Conservation (phyloP, 768 basidiomycete species). For the Boletus subparvulus region DNA sequence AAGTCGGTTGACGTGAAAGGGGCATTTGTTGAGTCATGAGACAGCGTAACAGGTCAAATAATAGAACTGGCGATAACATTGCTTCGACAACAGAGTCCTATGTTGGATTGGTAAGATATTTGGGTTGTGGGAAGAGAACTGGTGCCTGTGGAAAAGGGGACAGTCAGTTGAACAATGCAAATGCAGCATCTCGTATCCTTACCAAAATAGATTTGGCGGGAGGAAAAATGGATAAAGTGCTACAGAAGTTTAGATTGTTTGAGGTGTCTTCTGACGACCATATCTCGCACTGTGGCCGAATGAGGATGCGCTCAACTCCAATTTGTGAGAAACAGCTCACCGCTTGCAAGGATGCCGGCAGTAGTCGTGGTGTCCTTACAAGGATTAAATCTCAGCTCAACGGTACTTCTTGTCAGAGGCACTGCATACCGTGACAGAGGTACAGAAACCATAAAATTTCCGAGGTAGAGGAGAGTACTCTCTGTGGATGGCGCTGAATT, state of each 20-base stretch:
- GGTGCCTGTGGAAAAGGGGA: constrained; percentile 1
- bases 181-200: not conserved
- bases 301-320: constrained; percentile 2
- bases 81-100: constrained; percentile 11
- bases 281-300: constrained; percentile 60
- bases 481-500: constrained; percentile 74
- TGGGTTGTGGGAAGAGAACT: not conserved
- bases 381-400: not conserved
- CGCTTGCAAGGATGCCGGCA: constrained; percentile 73
- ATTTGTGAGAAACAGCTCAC: constrained; percentile 37
- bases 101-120: constrained; percentile 6
- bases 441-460: constrained; percentile 77
- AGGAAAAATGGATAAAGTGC: constrained; percentile 8
- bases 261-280: constrained; percentile 78
- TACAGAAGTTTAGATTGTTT: constrained; percentile 70
- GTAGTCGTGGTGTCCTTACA: constrained; percentile 68
- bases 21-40: constrained; percentile 2
- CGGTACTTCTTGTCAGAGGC: not conserved
- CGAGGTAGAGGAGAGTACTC: constrained; percentile 73
- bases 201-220: constrained; percentile 6
- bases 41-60: constrained; percentile 4
- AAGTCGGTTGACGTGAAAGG: not conserved
- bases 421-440: constrained; percentile 62
- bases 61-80: constrained; percentile 15
- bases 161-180: not conserved